These are phyloP conservation scores for Coniochaeta hoffmannii DNA, from an alignment of 2,329 filamentous ascomycete species.

Conservation along the genomic window DNA sequence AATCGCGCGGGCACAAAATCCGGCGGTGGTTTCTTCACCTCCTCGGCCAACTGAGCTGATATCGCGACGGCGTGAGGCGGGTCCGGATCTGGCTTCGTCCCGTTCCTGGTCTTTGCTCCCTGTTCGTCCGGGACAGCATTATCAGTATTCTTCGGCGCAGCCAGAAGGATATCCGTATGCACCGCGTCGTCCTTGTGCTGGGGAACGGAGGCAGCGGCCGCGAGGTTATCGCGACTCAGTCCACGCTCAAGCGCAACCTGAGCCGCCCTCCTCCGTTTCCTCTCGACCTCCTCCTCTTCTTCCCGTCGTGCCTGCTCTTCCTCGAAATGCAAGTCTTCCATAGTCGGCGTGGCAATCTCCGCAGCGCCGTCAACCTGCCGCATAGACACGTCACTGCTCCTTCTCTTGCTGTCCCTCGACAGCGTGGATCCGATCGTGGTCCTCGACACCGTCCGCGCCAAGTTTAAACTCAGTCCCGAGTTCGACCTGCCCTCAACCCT, in stretches of 20 bases:
- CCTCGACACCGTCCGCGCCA: constrained; percentile 47
- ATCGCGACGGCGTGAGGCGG: not conserved
- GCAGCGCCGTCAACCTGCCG: not conserved
- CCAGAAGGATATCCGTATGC: not conserved
- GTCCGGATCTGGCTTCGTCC: not conserved
- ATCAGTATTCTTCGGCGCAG: not conserved
- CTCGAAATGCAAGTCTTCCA: constrained; percentile 45
- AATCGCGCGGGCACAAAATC: constrained; percentile 52
- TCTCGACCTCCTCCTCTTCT: constrained; percentile 46
- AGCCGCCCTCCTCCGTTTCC: constrained; percentile 42
- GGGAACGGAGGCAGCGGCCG: constrained; percentile 21
- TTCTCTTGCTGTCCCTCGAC: constrained; percentile 10
- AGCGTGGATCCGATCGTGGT: constrained; percentile 44
- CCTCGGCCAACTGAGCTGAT: not conserved
- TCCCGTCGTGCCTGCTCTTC: constrained; percentile 42
- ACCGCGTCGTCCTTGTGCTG: constrained; percentile 23
- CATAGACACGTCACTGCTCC: constrained; percentile 10
- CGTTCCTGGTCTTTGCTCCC: not conserved
- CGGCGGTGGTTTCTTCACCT: constrained; percentile 5
- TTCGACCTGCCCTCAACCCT: constrained; percentile 25
- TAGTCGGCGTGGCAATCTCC: constrained; percentile 29
- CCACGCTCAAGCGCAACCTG: constrained; percentile 43
- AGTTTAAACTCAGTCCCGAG: constrained; percentile 11
- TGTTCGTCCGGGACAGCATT: not conserved
- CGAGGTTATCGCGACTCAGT: constrained; percentile 27